These are phyloP conservation scores for Podospora australis DNA, from an alignment of 495 filamentous ascomycete genomes.

Conservation along the genomic window DNA sequence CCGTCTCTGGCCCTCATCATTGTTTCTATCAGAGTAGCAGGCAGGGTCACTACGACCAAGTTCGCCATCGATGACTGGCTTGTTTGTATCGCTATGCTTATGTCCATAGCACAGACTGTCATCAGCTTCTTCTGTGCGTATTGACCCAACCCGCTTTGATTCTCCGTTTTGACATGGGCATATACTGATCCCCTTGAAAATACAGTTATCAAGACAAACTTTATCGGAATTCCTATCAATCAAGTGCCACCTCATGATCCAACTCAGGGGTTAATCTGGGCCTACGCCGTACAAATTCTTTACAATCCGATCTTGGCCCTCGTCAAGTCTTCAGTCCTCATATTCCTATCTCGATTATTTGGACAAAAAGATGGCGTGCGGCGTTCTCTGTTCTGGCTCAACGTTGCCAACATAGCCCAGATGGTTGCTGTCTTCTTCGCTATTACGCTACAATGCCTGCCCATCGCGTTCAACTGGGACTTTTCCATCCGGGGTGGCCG, in stretches of 20 bases:
- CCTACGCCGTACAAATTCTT: constrained; percentile 52
- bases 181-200: not conserved
- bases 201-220: constrained; percentile 47
- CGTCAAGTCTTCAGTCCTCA: constrained; percentile 53
- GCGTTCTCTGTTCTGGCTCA: constrained; percentile 41
- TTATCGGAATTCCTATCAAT: constrained; percentile 41
- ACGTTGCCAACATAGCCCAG: constrained; percentile 44
- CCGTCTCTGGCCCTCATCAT: constrained; percentile 39
- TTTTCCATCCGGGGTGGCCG: constrained; percentile 30
- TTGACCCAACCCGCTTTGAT: not conserved
- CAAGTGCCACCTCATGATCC: constrained; percentile 41
- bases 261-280: constrained; percentile 36
- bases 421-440: constrained; percentile 51
- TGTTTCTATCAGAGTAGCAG: constrained; percentile 36
- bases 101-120: constrained; percentile 37
- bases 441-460: constrained; percentile 53
- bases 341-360: constrained; percentile 48
- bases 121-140: constrained; percentile 40
- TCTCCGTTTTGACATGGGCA: not conserved
- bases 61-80: constrained; percentile 41
- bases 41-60: constrained; percentile 30
- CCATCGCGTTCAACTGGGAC: constrained; percentile 46
- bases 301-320: constrained; percentile 59
- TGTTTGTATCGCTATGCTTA: constrained; percentile 38
- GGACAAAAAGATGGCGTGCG: constrained; percentile 41